phyloP scores from a whole-genome alignment of 805 yeast genomes.

The Suhomyces pyralidae region DNA sequence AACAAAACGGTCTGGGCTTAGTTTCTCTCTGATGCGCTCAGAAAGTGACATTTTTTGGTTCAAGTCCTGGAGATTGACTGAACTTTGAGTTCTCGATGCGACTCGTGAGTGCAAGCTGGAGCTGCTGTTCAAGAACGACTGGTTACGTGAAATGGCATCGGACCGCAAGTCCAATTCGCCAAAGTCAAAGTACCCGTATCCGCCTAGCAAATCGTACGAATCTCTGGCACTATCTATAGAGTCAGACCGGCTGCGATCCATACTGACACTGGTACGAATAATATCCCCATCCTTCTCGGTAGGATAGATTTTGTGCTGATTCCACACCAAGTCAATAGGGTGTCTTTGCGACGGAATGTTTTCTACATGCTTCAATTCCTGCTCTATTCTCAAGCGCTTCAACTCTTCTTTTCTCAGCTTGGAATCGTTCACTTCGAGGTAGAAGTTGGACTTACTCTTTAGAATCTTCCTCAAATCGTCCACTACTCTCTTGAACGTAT shows the following conservation, averaged over 20 bases:
- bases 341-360: slow-evolving; percentile 17
- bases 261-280: not conserved
- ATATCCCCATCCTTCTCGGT: slow-evolving; percentile 5
- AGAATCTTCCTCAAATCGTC: slow-evolving; percentile 55
- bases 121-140: slow-evolving; percentile 25
- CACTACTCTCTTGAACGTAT: slow-evolving; percentile 61
- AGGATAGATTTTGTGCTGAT: slow-evolving; percentile 5
- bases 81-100: slow-evolving; percentile 17
- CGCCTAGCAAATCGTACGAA: slow-evolving; percentile 55
- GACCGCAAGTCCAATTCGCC: slow-evolving; percentile 63
- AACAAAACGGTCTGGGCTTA: slow-evolving; percentile 19
- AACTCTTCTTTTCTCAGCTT: slow-evolving; percentile 31
- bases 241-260: not conserved
- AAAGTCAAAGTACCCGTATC: slow-evolving; percentile 82
- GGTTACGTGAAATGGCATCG: slow-evolving; percentile 27
- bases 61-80: slow-evolving; percentile 27
- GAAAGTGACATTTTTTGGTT: slow-evolving; percentile 31
- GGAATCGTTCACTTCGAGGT: slow-evolving; percentile 30
- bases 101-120: slow-evolving; percentile 22
- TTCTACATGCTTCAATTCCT: slow-evolving; percentile 31
- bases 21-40: slow-evolving; percentile 37
- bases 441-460: slow-evolving; percentile 33
- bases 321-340: slow-evolving; percentile 16
- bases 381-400: slow-evolving; percentile 31
- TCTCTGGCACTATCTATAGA: slow-evolving; percentile 20